Base-by-base conservation (phyloP, 2,329 filamentous ascomycete genomes). In the Beauveria bassiana region DNA sequence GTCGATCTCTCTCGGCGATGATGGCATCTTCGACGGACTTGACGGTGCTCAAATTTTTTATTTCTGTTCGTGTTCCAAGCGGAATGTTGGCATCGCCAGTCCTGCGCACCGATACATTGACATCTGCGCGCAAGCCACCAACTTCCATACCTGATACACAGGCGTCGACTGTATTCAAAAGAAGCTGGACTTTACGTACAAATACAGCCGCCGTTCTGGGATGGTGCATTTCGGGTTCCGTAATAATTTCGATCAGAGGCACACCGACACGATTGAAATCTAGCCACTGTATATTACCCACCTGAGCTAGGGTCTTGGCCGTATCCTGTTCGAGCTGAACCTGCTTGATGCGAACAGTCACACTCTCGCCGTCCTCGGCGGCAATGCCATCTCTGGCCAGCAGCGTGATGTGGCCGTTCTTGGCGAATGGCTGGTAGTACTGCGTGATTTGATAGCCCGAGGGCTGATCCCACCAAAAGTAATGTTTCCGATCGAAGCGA, bases 381-480 rank as follows among this genome's bases (percentile, higher is more conserved):
- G 88, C 87, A 64, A 96, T 90, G 1, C 92, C 93, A 70, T 97
- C 93, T 62, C 91, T 81, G 4, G 84, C 76, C 45, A 82, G 83
- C 6, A 99, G 79, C 0, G 79, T 82, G n/a, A 98, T 79, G 45
- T 78, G 75, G 1, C 95, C 95, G 68, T 91, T 80, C 63, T 80
- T 85, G 1, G 86, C 86, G 66, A 88, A 85, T 0, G 86, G 86
- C 62, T 86, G 78, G 73, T 98, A 97, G 77, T 93, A 98, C 71
- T 99, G 95, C 1, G 95, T 99, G 65, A 99, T 96, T 74, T 99
- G 95, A 74, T 99, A 99, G 0, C 95, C 95, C 0, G 91, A 84
- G 0, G 95, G 95, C 74, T 99, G 95, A 73, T 99, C 95, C 84
- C 95, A 96, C 79, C 97, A 96, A 75, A 99, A 98, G 75, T 99